Evolutionary conservation across 2,329 filamentous ascomycete genomes (phyloP).

Genomic region (Colletotrichum tofieldiae): DNA sequence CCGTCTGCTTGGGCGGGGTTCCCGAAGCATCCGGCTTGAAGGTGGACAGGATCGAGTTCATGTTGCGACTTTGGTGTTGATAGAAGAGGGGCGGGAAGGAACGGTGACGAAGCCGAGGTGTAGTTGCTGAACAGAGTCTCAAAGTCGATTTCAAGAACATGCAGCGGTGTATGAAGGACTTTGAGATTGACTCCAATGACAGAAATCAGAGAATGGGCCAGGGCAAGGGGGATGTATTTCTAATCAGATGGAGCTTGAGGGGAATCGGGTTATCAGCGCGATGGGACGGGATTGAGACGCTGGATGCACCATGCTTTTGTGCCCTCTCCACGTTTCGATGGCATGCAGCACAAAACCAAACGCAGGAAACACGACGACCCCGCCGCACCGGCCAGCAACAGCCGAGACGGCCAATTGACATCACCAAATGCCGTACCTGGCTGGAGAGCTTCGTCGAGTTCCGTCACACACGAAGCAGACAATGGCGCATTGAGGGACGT

Average conservation of each 20-base stretch:
- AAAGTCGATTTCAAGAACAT: slow-evolving; percentile 9
- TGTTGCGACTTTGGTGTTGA: slow-evolving; percentile 45
- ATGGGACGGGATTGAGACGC: slow-evolving; percentile 23
- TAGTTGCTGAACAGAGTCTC: slow-evolving; percentile 15
- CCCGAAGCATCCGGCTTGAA: slow-evolving; percentile 59
- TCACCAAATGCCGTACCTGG: neutral
- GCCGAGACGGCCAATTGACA: slow-evolving; percentile 23
- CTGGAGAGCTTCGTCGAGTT: slow-evolving; percentile 3
- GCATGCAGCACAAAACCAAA: slow-evolving; percentile 10
- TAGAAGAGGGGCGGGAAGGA: neutral
- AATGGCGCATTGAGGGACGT: slow-evolving; percentile 3
- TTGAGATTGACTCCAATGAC: neutral
- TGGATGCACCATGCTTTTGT: neutral
- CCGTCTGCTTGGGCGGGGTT: slow-evolving; percentile 57
- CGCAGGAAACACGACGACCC: neutral
- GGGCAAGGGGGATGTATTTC: slow-evolving; percentile 19
- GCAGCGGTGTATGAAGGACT: neutral
- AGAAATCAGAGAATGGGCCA: neutral
- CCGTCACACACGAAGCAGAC: neutral
- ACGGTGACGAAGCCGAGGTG: slow-evolving; percentile 29
- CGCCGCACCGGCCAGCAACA: slow-evolving; percentile 14
- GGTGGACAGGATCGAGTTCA: slow-evolving; percentile 61
- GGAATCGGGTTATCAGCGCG: neutral
- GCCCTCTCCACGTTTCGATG: slow-evolving; percentile 11
- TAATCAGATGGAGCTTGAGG: slow-evolving; percentile 22